These are phyloP conservation scores for Trichoderma citrinoviride DNA, from an alignment of 2,329 filamentous ascomycete genomes.

Conservation along the genomic window DNA sequence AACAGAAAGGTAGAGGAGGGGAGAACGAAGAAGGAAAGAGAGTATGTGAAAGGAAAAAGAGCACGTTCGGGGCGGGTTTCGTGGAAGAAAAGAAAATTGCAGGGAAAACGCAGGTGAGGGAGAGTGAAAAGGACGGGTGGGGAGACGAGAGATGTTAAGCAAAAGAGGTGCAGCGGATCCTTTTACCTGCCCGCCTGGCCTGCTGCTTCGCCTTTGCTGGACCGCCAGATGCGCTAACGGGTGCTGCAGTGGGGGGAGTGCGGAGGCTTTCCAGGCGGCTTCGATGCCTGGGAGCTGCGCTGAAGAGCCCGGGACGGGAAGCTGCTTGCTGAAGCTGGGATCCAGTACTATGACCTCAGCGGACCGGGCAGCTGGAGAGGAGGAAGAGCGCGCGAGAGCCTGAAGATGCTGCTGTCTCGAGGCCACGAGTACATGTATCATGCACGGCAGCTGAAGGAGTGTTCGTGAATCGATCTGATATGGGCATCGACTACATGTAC, in stretches of 20 bases:
- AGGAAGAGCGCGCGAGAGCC: too few species aligned
- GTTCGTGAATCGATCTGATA: too few species aligned
- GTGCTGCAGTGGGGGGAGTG: constrained; percentile 9
- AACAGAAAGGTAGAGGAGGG: not conserved
- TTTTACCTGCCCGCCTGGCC: not conserved
- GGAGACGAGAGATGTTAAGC: constrained; percentile 21
- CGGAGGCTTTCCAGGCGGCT: constrained; percentile 12
- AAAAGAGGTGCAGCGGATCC: constrained; percentile 14
- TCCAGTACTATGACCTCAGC: too few species aligned
- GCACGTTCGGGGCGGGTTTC: not conserved
- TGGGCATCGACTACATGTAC: too few species aligned
- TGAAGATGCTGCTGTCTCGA: too few species aligned
- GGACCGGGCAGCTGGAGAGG: too few species aligned
- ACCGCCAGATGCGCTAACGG: constrained; percentile 11
- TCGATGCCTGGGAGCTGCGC: constrained; percentile 10
- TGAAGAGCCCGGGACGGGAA: not conserved
- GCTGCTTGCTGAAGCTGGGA: not conserved
- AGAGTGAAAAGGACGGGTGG: constrained; percentile 20
- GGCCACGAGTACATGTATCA: too few species aligned
- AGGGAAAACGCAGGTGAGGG: not conserved
- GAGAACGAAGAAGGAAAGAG: not conserved
- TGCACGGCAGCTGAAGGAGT: too few species aligned
- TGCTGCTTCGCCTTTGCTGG: not conserved
- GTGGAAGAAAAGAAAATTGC: constrained; percentile 18
- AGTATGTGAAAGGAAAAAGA: too few species aligned